Evolutionary conservation across 495 filamentous ascomycete genomes (phyloP).

Genomic region (Penicillium mononematosum): DNA sequence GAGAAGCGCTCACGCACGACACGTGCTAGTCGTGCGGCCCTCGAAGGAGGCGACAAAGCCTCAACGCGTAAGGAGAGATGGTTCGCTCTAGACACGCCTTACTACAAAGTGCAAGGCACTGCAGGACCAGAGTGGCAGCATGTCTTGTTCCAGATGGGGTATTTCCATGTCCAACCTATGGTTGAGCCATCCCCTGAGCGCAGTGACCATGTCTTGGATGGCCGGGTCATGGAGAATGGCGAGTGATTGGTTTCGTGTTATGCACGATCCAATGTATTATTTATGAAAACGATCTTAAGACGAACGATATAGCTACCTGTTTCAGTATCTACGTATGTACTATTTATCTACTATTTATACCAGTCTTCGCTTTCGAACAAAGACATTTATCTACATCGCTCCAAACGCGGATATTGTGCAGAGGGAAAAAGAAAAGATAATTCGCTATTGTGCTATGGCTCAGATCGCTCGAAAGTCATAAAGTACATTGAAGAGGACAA

Average conservation of each 20-base stretch:
- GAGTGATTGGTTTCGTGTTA: background rate
- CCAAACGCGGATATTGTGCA: background rate
- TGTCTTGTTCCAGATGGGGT: constrained; percentile 37
- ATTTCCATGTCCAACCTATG: constrained; percentile 31
- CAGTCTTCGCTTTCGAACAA: background rate
- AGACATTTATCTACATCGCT: background rate
- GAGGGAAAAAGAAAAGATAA: background rate
- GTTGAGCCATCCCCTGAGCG: constrained; percentile 3
- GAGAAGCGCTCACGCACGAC: constrained; percentile 72
- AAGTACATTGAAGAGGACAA: background rate
- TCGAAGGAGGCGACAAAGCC: constrained; percentile 75
- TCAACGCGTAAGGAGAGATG: constrained; percentile 73
- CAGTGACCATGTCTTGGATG: constrained; percentile 6
- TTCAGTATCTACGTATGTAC: background rate
- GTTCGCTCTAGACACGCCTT: constrained; percentile 68
- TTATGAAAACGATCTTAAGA: constrained; percentile 8
- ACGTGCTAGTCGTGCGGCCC: constrained; percentile 73
- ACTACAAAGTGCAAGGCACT: constrained; percentile 61
- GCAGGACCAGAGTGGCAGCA: constrained; percentile 64
- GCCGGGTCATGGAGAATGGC: background rate
- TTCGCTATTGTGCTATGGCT: background rate
- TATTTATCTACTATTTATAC: background rate
- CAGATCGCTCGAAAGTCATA: constrained; percentile 8
- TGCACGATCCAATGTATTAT: constrained; percentile 1
- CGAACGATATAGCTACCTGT: background rate